phyloP scores from a whole-genome alignment of 192 early-diverging fungal genomes.

The Chytriomyces hyalinus region DNA sequence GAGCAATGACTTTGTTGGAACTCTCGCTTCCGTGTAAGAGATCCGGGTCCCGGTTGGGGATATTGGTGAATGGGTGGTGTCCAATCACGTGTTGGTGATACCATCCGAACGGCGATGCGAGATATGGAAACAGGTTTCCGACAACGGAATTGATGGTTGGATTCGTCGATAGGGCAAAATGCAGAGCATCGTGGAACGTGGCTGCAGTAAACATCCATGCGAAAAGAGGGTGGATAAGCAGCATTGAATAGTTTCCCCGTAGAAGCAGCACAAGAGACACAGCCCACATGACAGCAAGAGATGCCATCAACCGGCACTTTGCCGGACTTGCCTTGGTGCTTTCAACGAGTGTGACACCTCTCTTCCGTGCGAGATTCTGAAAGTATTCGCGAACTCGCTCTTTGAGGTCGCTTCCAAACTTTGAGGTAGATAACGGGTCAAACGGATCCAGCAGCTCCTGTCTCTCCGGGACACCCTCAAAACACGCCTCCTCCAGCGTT shows the following conservation, averaged over 20 bases:
- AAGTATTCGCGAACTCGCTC: conserved; percentile 11
- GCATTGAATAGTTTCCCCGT: conserved; percentile 10
- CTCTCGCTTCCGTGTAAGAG: conserved; percentile 23
- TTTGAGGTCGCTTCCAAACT: neutral
- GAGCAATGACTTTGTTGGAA: neutral
- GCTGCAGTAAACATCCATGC: conserved; percentile 7
- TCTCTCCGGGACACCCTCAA: neutral
- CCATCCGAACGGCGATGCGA: conserved; percentile 7
- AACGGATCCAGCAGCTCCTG: neutral
- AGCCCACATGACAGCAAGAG: neutral
- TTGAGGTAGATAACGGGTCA: neutral
- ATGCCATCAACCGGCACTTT: neutral
- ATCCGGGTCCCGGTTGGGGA: conserved; percentile 15
- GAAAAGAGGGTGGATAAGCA: neutral
- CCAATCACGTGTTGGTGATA: conserved; percentile 23
- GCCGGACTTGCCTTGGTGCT: conserved; percentile 23
- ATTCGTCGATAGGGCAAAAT: conserved; percentile 13
- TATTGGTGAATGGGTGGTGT: conserved; percentile 20
- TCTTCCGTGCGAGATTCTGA: neutral
- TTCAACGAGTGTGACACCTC: conserved; percentile 12
- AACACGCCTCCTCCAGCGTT: neutral
- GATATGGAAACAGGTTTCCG: conserved; percentile 8
- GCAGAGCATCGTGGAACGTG: conserved; percentile 21
- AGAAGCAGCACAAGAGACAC: neutral
- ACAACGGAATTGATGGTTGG: conserved; percentile 2